Evolutionary conservation across 345 rosid genomes (phyloP).

Genomic region (Ceriops decandra): DNA sequence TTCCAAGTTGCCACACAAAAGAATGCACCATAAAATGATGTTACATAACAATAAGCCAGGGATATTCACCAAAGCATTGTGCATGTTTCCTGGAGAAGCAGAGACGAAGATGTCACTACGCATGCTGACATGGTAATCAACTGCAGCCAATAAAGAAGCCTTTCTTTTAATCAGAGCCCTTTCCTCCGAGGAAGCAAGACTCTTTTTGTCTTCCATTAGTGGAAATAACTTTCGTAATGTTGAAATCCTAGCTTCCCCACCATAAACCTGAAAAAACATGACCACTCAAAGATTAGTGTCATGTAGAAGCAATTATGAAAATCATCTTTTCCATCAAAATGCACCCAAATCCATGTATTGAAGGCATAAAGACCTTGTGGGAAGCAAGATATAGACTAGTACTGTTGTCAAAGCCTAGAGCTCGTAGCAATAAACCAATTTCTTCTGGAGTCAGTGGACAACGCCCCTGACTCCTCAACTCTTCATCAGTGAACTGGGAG

Average conservation of each 20-base stretch:
- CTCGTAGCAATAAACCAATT: constrained; percentile 82
- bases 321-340: neutral
- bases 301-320: neutral
- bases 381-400: constrained; percentile 95
- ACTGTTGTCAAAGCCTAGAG: constrained; percentile 78
- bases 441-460: constrained; percentile 98
- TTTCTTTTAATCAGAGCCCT: constrained; percentile 69
- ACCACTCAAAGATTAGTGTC: neutral
- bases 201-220: constrained; percentile 90
- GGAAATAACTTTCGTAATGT: constrained; percentile 68
- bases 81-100: constrained; percentile 98
- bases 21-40: neutral
- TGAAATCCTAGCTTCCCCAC: constrained; percentile 95
- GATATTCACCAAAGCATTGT: constrained; percentile 74
- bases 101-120: constrained; percentile 89
- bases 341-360: neutral
- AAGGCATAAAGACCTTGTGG: constrained; percentile 56
- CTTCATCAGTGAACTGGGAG: constrained; percentile 78
- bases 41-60: neutral
- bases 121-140: constrained; percentile 81
- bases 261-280: constrained; percentile 58
- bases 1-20: neutral
- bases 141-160: constrained; percentile 89
- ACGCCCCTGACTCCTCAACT: constrained; percentile 84
- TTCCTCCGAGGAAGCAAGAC: constrained; percentile 74